Evolutionary conservation across 1,284 basidiomycete genomes (phyloP).

Genomic region (Meira miltonrushii): DNA sequence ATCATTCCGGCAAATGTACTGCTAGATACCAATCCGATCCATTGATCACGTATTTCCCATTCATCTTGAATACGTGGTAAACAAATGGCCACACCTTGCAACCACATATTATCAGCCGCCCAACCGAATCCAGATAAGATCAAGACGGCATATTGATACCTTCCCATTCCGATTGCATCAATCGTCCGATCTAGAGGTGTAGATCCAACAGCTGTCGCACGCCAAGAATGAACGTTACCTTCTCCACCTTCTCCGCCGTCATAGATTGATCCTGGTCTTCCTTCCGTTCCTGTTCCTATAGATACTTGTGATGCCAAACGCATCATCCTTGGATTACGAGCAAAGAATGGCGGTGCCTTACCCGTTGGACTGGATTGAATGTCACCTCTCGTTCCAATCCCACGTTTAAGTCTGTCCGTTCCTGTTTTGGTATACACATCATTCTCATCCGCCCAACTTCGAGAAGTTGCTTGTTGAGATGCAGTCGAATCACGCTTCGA

Average conservation of each 20-base stretch:
- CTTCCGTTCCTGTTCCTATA: conserved; percentile 4
- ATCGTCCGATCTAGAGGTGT: conserved; percentile 60
- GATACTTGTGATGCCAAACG: neutral
- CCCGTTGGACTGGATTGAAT: too few species aligned
- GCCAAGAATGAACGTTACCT: conserved; percentile 19
- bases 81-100: conserved; percentile 67
- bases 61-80: conserved; percentile 81
- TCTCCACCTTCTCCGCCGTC: neutral
- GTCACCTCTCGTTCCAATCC: too few species aligned
- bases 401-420: too few species aligned
- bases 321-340: conserved; percentile 1
- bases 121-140: conserved; percentile 43
- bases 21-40: conserved; percentile 70
- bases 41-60: conserved; percentile 62
- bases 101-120: conserved; percentile 51
- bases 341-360: neutral
- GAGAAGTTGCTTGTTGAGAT: too few species aligned
- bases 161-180: conserved; percentile 83
- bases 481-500: too few species aligned
- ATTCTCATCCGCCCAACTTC: too few species aligned
- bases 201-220: conserved; percentile 24
- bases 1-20: conserved; percentile 91
- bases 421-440: too few species aligned
- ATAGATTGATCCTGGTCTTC: neutral
- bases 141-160: conserved; percentile 41